A percentile compares a stretch with the other conserved stretches of the same genome.
These are phyloP conservation scores for Metschnikowia lunata DNA, from an alignment of 805 yeast genomes.

Conservation along the genomic window DNA sequence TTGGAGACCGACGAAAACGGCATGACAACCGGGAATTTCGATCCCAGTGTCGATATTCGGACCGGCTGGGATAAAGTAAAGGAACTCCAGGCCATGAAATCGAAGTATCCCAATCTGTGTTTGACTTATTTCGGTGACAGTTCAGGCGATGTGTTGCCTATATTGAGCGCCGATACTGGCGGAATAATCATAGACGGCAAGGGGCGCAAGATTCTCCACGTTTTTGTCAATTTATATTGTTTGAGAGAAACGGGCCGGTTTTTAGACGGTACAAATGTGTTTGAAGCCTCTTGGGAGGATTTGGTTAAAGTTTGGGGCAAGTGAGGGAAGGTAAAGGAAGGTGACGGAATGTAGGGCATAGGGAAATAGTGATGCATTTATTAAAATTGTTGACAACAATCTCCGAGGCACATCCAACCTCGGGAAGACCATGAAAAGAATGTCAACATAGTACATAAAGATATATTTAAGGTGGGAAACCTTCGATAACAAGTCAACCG, in stretches of 20 bases:
- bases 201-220: constrained; percentile 4
- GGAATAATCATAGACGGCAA: constrained; percentile 38
- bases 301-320: constrained; percentile 3
- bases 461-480: too few species aligned
- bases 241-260: not conserved
- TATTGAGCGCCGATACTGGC: constrained; percentile 45
- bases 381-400: too few species aligned
- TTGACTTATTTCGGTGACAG: constrained; percentile 59
- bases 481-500: too few species aligned
- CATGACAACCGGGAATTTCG: constrained; percentile 30
- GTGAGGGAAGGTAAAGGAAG: too few species aligned
- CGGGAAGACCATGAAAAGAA: too few species aligned
- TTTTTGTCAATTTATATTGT: not conserved
- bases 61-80: constrained; percentile 53
- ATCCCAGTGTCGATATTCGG: constrained; percentile 25
- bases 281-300: constrained; percentile 9
- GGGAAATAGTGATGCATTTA: too few species aligned
- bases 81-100: constrained; percentile 12
- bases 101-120: constrained; percentile 10
- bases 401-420: too few species aligned
- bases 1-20: constrained; percentile 33
- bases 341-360: too few species aligned
- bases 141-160: constrained; percentile 46
- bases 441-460: too few species aligned
- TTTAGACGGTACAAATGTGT: not conserved